Evolutionary conservation across 2,329 filamentous ascomycete genomes (phyloP).

Genomic region (Botrytis porri): DNA sequence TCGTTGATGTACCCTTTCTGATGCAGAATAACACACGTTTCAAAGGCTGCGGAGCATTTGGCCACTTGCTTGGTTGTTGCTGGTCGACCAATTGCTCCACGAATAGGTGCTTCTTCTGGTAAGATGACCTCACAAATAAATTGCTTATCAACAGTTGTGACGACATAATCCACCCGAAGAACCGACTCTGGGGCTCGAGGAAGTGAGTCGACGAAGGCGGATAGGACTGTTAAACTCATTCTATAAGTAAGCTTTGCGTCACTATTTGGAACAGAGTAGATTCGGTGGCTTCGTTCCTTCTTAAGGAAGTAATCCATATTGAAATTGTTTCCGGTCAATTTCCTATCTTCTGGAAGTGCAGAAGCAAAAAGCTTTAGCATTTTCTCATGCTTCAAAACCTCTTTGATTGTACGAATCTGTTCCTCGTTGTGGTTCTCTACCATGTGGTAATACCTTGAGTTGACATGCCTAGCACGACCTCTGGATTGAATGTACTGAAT

Average conservation of each 20-base stretch:
- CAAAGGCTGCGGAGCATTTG: conserved; percentile 85
- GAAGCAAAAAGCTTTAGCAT: conserved; percentile 74
- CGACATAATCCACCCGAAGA: conserved; percentile 56
- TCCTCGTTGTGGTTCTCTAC: conserved; percentile 65
- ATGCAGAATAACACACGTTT: conserved; percentile 70
- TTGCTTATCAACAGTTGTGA: conserved; percentile 53
- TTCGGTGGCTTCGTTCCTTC: conserved; percentile 41
- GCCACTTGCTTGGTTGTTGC: conserved; percentile 71
- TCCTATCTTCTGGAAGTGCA: conserved; percentile 69
- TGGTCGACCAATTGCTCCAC: conserved; percentile 59
- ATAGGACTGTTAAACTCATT: conserved; percentile 68
- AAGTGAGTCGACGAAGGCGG: conserved; percentile 70
- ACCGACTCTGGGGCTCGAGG: conserved; percentile 44
- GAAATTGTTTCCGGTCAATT: conserved; percentile 58
- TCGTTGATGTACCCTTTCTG: conserved; percentile 66
- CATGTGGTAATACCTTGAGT: conserved; percentile 85
- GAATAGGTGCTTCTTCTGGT: conserved; percentile 70
- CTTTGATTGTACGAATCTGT: conserved; percentile 55
- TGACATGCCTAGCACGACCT: conserved; percentile 73
- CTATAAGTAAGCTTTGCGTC: conserved; percentile 77
- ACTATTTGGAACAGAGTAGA: conserved; percentile 60
- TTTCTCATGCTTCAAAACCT: conserved; percentile 59
- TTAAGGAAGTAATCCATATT: conserved; percentile 55
- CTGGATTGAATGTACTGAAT: conserved; percentile 95
- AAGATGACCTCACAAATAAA: conserved; percentile 78